Percentiles rank a stretch among this genome's conserved stretches.
These are phyloP conservation scores for Dictyostelium capitatum DNA, from an alignment of 78 protist species.

Conservation along the genomic window DNA sequence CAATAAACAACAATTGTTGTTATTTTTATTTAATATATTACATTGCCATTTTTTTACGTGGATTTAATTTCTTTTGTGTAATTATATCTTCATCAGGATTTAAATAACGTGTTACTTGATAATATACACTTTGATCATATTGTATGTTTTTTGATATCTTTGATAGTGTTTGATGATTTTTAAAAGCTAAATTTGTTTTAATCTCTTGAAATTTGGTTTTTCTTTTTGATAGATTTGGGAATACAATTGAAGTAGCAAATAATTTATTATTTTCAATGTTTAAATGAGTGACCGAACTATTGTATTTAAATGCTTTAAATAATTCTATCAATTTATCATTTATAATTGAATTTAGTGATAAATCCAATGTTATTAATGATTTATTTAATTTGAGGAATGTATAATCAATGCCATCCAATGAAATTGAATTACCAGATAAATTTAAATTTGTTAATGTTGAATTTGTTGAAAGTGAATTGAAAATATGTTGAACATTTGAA, in stretches of 20 bases:
- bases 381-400: not conserved
- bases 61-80: too few species aligned
- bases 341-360: not conserved
- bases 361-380: not conserved
- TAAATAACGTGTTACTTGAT: too few species aligned
- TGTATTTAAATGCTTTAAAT: not conserved
- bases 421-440: not conserved
- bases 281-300: not conserved
- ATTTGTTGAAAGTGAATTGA: not conserved
- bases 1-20: not conserved
- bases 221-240: not conserved
- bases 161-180: not conserved
- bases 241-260: not conserved
- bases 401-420: not conserved
- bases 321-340: not conserved
- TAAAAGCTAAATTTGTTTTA: not conserved
- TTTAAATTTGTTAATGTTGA: not conserved
- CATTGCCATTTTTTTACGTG: too few species aligned
- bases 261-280: not conserved
- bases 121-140: too few species aligned
- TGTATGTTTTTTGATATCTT: not conserved
- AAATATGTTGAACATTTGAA: not conserved
- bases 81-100: too few species aligned
- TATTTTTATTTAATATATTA: too few species aligned
- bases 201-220: not conserved